Evolutionary conservation across 768 basidiomycete genomes (phyloP), one percentile per base, ranked within the genome.

Genomic region (Chalciporus chontae): DNA sequence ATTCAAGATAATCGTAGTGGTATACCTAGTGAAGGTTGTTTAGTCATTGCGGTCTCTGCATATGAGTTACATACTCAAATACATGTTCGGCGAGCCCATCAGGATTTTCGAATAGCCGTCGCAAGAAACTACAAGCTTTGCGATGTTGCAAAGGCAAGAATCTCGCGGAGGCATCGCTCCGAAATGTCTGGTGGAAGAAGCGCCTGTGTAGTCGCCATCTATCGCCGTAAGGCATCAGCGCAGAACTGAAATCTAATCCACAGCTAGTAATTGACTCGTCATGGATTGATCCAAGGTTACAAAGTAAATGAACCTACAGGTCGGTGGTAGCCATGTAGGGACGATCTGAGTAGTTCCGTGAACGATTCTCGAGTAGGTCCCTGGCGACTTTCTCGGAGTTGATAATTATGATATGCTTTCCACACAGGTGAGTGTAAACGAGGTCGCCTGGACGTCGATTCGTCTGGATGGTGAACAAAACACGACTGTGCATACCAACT

Each of bases 181-280:
- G 19, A n/a, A 57, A 53, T 0, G 55, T 46, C 23, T 57, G 54
- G 34, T 57, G 56, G 17, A 57, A 49, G 23, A 57, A n/a, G 2
- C 45, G 56, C 15, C 56, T 29, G 10, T 57, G 55, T 4, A 53
- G 11, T 19, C 55, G 43, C 57, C 57, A 58, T n/a, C 2, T 9
- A n/a, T 59, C 39, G 0, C 57, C 53, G 3, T 58, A 51, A 0
- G 14, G 39, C 34, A 55, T 2, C 0, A 41, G 0, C 6, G 8
- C 17, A 1, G 54, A 24, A 5, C 36, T 19, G 27, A 46, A 56
- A 6, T 11, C 53, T 5, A 50, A 0, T 4, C 54, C 54, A 19
- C 38, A 27, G 5, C 54, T 55, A 5, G n/a, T 2, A 17, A 18
- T n/a, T 5, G 34, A 15, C n/a, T 6, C 34, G 8, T 40, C 37